Evolutionary conservation across 176 grass and related monocot species (phyloP).

Genomic region (Cenchrus fungigraminus): DNA sequence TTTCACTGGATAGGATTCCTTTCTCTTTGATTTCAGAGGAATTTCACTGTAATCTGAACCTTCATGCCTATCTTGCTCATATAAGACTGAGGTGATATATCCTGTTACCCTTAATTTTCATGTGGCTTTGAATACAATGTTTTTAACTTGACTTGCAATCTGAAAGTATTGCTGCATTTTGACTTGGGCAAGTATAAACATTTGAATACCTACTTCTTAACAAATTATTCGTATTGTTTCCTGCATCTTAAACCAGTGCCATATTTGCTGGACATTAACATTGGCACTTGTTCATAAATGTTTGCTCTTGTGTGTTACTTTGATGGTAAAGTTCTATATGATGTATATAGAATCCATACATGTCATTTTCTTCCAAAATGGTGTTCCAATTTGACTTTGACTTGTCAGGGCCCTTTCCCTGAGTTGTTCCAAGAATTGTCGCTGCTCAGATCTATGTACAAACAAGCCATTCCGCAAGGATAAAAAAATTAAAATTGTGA

Average conservation of each 20-base stretch:
- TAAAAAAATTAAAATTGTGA: too few relatives aligned
- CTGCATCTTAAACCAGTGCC: neutral
- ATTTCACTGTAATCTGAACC: slow-evolving; percentile 7
- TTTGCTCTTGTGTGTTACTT: too few relatives aligned
- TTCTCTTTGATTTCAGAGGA: neutral
- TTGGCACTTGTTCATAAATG: too few relatives aligned
- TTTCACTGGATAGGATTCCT: neutral
- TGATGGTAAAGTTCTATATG: too few relatives aligned
- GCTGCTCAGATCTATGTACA: too few relatives aligned
- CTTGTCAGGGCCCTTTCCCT: too few relatives aligned
- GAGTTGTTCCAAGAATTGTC: too few relatives aligned
- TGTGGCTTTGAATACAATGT: neutral
- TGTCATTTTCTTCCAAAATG: too few relatives aligned
- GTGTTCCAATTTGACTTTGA: too few relatives aligned
- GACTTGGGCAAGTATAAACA: neutral
- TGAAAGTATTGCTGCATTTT: neutral
- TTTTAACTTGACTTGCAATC: slow-evolving; percentile 2
- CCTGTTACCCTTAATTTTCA: neutral
- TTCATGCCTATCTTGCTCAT: slow-evolving; percentile 4
- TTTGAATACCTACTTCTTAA: slow-evolving; percentile 9
- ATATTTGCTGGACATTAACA: slow-evolving; percentile 12
- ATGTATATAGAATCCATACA: too few relatives aligned
- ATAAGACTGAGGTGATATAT: neutral
- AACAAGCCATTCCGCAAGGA: too few relatives aligned
- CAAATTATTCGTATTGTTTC: slow-evolving; percentile 5